These are phyloP conservation scores for Dissoconium aciculare DNA, from an alignment of 2,329 filamentous ascomycete species.

Conservation along the genomic window DNA sequence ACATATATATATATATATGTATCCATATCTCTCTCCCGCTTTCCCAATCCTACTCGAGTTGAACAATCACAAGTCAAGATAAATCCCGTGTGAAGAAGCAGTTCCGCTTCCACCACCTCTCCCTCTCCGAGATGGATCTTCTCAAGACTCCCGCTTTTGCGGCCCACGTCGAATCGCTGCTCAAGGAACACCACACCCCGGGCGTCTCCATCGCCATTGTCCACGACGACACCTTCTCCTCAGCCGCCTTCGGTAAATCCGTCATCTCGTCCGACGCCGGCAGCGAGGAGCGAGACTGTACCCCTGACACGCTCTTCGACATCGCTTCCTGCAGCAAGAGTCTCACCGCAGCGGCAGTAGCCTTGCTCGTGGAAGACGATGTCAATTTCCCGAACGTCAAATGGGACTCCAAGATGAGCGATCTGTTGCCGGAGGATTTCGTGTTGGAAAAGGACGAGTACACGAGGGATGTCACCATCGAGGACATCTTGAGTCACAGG, in stretches of 20 bases:
- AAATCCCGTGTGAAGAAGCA: no score
- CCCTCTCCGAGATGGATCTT: constrained; percentile 2
- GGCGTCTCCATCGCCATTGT: constrained; percentile 37
- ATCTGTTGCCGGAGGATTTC: constrained; percentile 36
- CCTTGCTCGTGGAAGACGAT: constrained; percentile 35
- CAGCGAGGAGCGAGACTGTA: constrained; percentile 18
- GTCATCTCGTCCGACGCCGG: constrained; percentile 23
- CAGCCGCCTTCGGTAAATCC: constrained; percentile 29
- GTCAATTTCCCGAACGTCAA: constrained; percentile 25
- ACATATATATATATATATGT: no score
- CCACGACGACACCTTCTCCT: constrained; percentile 29
- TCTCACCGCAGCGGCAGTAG: constrained; percentile 37
- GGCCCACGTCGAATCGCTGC: constrained; percentile 16
- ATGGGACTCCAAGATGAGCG: constrained; percentile 35
- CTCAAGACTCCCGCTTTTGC: constrained; percentile 5
- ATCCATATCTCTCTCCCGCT: no score
- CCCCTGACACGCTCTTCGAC: constrained; percentile 39
- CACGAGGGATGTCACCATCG: constrained; percentile 36
- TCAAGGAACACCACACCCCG: constrained; percentile 34
- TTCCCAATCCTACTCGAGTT: no score
- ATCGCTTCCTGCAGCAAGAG: constrained; percentile 44
- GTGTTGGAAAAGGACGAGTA: constrained; percentile 33
- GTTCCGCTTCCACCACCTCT: no score
- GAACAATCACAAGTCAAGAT: no score
- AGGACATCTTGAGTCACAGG: constrained; percentile 39